Conservation (phyloP, 805 yeast species). For the Candida hungchunana region DNA sequence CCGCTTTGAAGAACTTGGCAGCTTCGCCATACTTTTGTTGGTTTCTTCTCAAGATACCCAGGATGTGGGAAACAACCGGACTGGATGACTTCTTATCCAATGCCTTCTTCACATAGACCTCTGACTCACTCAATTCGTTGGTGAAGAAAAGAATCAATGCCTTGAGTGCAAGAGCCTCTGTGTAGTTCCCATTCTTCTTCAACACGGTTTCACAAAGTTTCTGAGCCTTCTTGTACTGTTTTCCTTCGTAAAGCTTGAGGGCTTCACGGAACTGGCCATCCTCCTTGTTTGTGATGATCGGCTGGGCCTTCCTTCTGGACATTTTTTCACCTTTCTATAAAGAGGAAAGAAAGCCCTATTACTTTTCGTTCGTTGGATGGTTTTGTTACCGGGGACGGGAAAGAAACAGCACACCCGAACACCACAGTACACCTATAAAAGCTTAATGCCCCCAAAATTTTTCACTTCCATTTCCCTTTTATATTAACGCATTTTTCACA, state of each 20-base stretch:
- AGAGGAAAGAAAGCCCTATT: neutral
- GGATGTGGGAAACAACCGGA: slow-evolving; percentile 76
- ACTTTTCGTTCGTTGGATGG: too few relatives aligned
- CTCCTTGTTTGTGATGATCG: slow-evolving; percentile 48
- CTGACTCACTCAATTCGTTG: slow-evolving; percentile 62
- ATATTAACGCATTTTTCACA: slow-evolving; percentile 62
- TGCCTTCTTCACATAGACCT: slow-evolving; percentile 56
- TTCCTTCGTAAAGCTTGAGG: slow-evolving; percentile 72
- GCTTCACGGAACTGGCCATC: slow-evolving; percentile 78
- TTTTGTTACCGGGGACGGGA: too few relatives aligned
- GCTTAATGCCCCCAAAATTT: neutral
- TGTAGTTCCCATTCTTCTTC: slow-evolving; percentile 70
- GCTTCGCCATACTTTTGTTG: slow-evolving; percentile 71
- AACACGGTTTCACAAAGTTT: slow-evolving; percentile 70
- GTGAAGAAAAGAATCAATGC: slow-evolving; percentile 62
- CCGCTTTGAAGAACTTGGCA: slow-evolving; percentile 68
- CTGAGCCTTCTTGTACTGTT: slow-evolving; percentile 83
- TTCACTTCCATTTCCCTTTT: neutral
- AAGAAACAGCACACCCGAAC: slow-evolving; percentile 1
- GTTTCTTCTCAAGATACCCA: slow-evolving; percentile 77
- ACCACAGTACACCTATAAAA: too few relatives aligned
- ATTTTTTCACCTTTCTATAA: slow-evolving; percentile 12
- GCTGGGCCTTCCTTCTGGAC: slow-evolving; percentile 22
- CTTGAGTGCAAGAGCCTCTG: slow-evolving; percentile 80
- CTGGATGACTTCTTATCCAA: slow-evolving; percentile 53